phyloP scores from a whole-genome alignment of 306 rosid species.

The Gynostemma pentaphyllum region DNA sequence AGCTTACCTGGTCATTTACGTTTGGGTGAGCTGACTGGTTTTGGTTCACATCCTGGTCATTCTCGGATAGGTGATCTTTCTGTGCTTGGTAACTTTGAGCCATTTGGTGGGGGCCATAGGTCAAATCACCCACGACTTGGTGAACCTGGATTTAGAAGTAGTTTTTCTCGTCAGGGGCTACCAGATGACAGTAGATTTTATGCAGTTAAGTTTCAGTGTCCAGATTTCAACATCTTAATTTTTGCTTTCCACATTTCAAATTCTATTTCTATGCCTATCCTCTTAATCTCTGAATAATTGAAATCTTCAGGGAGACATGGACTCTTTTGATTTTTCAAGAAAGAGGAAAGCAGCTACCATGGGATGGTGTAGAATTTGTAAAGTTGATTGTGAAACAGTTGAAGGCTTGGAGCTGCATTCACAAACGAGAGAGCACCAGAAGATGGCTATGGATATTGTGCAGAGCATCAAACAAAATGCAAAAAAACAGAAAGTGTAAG shows the following conservation, averaged over 20 bases:
- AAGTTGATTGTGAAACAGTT: slow-evolving; percentile 87
- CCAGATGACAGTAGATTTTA: slow-evolving; percentile 52
- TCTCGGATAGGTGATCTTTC: slow-evolving; percentile 45
- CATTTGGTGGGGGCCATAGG: slow-evolving; percentile 47
- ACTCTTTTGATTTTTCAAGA: slow-evolving; percentile 51
- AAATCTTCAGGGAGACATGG: slow-evolving; percentile 57
- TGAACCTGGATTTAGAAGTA: slow-evolving; percentile 96
- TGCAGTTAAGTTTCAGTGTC: slow-evolving; percentile 52
- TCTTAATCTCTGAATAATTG: slow-evolving; percentile 9
- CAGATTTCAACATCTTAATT: background rate
- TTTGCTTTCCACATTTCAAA: background rate
- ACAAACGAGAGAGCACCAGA: slow-evolving; percentile 93
- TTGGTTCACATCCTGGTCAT: slow-evolving; percentile 57
- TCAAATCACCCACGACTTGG: slow-evolving; percentile 68
- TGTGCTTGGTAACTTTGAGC: slow-evolving; percentile 54
- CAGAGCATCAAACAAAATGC: slow-evolving; percentile 81
- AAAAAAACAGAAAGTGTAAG: slow-evolving; percentile 69
- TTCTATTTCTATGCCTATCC: background rate
- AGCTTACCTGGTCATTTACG: slow-evolving; percentile 48
- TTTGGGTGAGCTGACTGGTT: slow-evolving; percentile 49
- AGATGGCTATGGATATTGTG: slow-evolving; percentile 87
- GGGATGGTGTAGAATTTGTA: slow-evolving; percentile 99
- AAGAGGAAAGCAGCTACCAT: slow-evolving; percentile 62
- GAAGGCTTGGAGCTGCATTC: slow-evolving; percentile 96
- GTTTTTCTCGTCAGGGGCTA: slow-evolving; percentile 63